Evolutionary conservation across 1,284 basidiomycete genomes (phyloP).

Genomic region (Puccinia coronata): DNA sequence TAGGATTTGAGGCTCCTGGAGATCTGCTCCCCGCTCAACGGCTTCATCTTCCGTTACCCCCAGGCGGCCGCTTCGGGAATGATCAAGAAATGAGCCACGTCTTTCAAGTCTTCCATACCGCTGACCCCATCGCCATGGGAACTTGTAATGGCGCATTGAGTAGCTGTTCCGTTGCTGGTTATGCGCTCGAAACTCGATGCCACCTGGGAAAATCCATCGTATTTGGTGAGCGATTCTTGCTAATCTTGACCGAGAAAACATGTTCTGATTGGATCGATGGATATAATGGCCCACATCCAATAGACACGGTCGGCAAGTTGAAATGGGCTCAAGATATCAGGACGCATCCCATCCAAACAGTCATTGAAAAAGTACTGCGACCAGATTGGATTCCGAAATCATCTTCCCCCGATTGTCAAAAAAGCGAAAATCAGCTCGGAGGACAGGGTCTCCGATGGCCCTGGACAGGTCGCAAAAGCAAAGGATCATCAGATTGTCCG

Average conservation of each 20-base stretch:
- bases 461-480: conserved; percentile 28
- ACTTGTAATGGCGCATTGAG: conserved; percentile 71
- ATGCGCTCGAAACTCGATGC: conserved; percentile 63
- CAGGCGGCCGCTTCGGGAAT: conserved; percentile 54
- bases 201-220: conserved; percentile 39
- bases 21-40: conserved; percentile 80
- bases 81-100: conserved; percentile 56
- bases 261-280: neutral
- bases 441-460: conserved; percentile 30
- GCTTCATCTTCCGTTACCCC: conserved; percentile 77
- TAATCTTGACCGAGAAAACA: neutral
- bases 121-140: conserved; percentile 76
- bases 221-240: conserved; percentile 31
- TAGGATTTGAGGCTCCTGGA: conserved; percentile 88
- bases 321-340: conserved; percentile 49
- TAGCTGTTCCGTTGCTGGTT: conserved; percentile 70
- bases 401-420: conserved; percentile 4
- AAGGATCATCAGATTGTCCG: conserved; percentile 18
- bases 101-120: conserved; percentile 76
- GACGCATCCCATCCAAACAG: conserved; percentile 46
- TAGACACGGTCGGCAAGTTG: conserved; percentile 46
- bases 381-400: conserved; percentile 34
- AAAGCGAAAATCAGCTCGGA: neutral
- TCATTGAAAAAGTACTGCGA: conserved; percentile 41
- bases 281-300: neutral